Evolutionary conservation across 2,329 filamentous ascomycete species (phyloP), one percentile per base, ranked within the genome.

Genomic region (Rhexocercosporidium sp.): DNA sequence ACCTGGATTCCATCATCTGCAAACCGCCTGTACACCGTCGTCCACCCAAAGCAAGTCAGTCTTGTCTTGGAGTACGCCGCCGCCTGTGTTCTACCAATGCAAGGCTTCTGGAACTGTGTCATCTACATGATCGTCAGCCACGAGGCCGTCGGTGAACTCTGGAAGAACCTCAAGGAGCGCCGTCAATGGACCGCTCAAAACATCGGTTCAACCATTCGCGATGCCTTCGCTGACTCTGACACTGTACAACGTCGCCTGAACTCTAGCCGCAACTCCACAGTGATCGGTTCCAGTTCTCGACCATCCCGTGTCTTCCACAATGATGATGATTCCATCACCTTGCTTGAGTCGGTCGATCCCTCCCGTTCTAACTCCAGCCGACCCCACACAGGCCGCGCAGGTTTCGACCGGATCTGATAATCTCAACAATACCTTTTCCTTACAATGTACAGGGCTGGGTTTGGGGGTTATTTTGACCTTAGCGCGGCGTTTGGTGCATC

Each of bases 101-200:
- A 96, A 76, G 93, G 93, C 0, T 92, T 94, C 74, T 96, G 92
- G 92, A 96, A 96, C 77, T 87, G 89, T 20, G 78, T 92, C 66
- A 93, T 96, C 71, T 96, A 96, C 78, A 79, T 88, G 18, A 84
- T 86, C 12, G 93, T 91, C 0, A 92, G 90, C 6, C 87, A 88
- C 83, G 79, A 85, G 59, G 89, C 89, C 0, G 89, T 88, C 75
- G 65, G 37, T 27, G 3, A 41, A 14, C n/a, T 65, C 22, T 68
- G 63, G 63, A 59, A 39, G 20, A 37, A 62, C 1, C 3, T 68
- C 22, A 51, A 12, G n/a, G 16, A 37, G 3, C 29, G 29, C 29
- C 51, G 51, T 7, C 27, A 20, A 34, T 56, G 27, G 51, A 22
- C 49, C 16, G 47, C 25, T 18, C 22, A 31, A 7, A 27, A 53